Evolutionary conservation across 805 yeast species (phyloP).

Genomic region (Scheffersomyces spartinae): DNA sequence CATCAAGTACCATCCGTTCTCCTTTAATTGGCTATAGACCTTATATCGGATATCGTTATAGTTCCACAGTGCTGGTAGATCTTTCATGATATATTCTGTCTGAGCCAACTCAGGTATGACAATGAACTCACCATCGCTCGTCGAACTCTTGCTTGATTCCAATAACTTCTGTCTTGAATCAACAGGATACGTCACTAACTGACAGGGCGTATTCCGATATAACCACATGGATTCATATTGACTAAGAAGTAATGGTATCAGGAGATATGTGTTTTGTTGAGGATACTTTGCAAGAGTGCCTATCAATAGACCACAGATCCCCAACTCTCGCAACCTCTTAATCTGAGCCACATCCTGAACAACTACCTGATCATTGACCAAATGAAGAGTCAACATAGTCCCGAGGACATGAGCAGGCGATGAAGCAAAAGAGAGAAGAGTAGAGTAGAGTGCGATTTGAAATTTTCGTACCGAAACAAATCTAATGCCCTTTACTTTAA

Average conservation of each 20-base stretch:
- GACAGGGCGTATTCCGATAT: no score
- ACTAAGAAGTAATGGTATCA: conserved; percentile 67
- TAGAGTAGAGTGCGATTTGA: no score
- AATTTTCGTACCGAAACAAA: no score
- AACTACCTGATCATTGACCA: no score
- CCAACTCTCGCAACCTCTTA: conserved; percentile 42
- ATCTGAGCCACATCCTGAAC: conserved; percentile 43
- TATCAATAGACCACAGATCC: conserved; percentile 63
- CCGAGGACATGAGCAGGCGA: no score
- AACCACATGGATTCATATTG: conserved; percentile 67
- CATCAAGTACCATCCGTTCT: conserved; percentile 41
- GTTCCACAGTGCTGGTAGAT: neutral
- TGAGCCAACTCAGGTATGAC: neutral
- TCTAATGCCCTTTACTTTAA: no score
- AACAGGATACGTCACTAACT: neutral
- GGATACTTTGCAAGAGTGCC: conserved; percentile 89
- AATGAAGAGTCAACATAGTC: no score
- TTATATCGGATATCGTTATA: conserved; percentile 4
- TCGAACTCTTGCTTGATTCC: no score
- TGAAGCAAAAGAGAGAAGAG: no score
- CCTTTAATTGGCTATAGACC: conserved; percentile 27
- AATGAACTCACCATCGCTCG: no score
- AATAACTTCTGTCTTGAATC: neutral
- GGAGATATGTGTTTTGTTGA: conserved; percentile 82
- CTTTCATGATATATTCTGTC: neutral